Evolutionary conservation across 148 eudicot genomes (phyloP), one percentile per base, ranked within the genome.

Genomic region (Agrostemma githago): DNA sequence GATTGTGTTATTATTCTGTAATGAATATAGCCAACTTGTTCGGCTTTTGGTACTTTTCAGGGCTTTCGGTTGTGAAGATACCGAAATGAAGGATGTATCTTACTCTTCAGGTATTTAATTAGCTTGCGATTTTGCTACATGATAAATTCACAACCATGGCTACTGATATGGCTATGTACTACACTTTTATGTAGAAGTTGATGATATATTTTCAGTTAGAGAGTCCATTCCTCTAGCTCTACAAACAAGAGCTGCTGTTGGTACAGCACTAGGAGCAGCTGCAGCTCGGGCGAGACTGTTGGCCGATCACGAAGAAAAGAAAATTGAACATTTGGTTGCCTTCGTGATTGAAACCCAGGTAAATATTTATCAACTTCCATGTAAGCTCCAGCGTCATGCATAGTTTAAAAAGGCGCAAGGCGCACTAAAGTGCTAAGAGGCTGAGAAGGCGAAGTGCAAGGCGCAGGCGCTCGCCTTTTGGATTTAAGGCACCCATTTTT

Each of bases 241-340:
- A 54, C 87, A 83, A 73, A 85, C 87, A 84, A 82, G 96, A 81
- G 97, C 90, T 53, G 94, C 92, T 79, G 89, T 89, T 65, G 96
- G 90, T 44, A 88, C 92, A 19, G 92, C 95, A 58, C 96, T 92
- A 70, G 99, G 99, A 75, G 91, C 86, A 71, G 97, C 94, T 71
- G 99, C 97, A 83, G 99, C 96, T 57, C 93, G 79, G 85, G 96
- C 99, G 63, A 92, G 84, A 73, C 67, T 92, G 76, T 81, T 92
- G 86, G 99, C 99, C 74, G 89, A 90, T 78, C 92, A 88, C 65
- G 99, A 96, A 87, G 95, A 92, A 70, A 88, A 89, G 80, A 90
- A 86, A 77, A 89, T 96, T 5, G 97, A 89, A 85, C 62, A 83
- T 39, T 75, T 90, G 75, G 83, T 92, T 70, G 87, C 96, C 74